Conservation (phyloP, 192 early-diverging fungal species). For the Geosiphon pyriformis region DNA sequence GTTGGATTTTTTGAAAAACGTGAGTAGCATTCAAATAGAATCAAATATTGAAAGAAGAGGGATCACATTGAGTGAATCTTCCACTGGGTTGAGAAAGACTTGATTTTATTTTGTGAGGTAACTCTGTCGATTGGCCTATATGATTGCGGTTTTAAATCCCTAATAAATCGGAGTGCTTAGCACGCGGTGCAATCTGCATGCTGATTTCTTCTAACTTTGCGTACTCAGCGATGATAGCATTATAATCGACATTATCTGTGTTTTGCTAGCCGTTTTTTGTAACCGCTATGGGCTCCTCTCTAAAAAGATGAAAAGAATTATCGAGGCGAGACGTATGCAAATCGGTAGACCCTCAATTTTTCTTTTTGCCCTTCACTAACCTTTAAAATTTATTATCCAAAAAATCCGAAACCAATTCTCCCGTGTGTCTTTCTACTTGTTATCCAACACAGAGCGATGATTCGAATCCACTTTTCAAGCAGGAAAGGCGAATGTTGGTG, state of each 20-base stretch:
- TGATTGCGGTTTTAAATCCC: not conserved
- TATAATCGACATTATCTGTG: not conserved
- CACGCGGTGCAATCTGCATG: not conserved
- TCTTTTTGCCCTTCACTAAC: slow-evolving; percentile 17
- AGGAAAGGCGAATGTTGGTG: slow-evolving; percentile 71
- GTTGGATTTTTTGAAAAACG: slow-evolving; percentile 48
- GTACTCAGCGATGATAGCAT: not conserved
- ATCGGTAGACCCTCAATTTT: slow-evolving; percentile 22
- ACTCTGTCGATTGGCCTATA: slow-evolving; percentile 1
- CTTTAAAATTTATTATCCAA: slow-evolving; percentile 14
- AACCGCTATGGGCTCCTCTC: not conserved
- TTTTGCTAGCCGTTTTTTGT: not conserved
- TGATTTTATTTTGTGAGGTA: slow-evolving; percentile 4
- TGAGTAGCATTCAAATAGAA: slow-evolving; percentile 27
- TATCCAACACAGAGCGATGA: slow-evolving; percentile 40
- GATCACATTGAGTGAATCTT: not conserved
- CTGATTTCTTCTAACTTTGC: not conserved
- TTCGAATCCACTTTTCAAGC: slow-evolving; percentile 60
- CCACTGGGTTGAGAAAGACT: not conserved
- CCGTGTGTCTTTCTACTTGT: slow-evolving; percentile 9
- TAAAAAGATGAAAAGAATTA: not conserved
- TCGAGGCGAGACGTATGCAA: slow-evolving; percentile 3
- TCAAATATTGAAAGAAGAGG: not conserved
- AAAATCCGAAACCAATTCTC: slow-evolving; percentile 26
- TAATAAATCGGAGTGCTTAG: not conserved